Percentiles rank a stretch among this genome's conserved stretches.
Conservation (phyloP, 163 green algal genomes). For the Trebouxiophyceae sp. region DNA sequence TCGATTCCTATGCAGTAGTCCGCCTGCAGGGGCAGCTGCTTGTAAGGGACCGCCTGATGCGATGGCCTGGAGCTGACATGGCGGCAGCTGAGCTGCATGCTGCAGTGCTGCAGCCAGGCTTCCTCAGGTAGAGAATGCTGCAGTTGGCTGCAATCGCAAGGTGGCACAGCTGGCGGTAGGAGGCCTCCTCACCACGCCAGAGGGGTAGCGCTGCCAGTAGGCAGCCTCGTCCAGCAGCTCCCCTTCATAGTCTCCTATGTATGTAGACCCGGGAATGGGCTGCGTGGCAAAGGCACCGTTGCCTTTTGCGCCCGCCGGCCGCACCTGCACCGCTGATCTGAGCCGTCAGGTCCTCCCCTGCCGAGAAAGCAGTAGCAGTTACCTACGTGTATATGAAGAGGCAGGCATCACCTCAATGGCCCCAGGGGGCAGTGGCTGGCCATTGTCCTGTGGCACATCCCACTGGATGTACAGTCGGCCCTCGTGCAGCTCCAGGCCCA, state of each 20-base stretch:
- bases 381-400: too few relatives aligned
- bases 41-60: too few relatives aligned
- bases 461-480: constrained; percentile 33
- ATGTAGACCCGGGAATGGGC: constrained; percentile 33
- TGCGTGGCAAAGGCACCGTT: constrained; percentile 45
- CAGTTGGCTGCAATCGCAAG: too few relatives aligned
- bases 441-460: constrained; percentile 20
- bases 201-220: constrained; percentile 40
- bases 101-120: too few relatives aligned
- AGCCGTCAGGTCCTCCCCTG: background rate
- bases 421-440: constrained; percentile 10
- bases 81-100: too few relatives aligned
- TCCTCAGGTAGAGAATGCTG: too few relatives aligned
- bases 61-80: too few relatives aligned
- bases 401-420: constrained; percentile 25
- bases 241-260: constrained; percentile 40
- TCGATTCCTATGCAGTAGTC: constrained; percentile 46
- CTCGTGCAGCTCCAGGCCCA: constrained; percentile 23
- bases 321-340: background rate
- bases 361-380: background rate
- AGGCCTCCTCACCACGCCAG: constrained; percentile 40
- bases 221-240: constrained; percentile 30
- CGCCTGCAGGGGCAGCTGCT: too few relatives aligned
- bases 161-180: too few relatives aligned
- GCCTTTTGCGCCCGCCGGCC: constrained; percentile 15